phyloP scores from a whole-genome alignment of 352 stramenopile genomes.

The Pythium folliculosum region DNA sequence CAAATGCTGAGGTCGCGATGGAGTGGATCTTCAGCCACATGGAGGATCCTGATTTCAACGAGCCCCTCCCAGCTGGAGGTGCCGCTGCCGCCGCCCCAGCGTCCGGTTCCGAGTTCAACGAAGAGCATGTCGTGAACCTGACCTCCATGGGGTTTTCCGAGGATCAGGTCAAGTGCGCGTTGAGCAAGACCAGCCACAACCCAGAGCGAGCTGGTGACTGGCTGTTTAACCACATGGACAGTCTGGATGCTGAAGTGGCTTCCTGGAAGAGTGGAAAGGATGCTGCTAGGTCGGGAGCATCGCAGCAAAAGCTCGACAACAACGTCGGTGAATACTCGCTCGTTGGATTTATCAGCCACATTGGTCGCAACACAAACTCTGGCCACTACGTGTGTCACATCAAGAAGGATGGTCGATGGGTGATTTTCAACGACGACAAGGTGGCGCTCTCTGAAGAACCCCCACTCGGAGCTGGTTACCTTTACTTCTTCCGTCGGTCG shows the following conservation, averaged over 20 bases:
- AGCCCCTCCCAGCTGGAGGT: constrained; percentile 34
- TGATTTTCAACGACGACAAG: constrained; percentile 99
- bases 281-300: constrained; percentile 12
- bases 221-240: constrained; percentile 98
- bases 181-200: constrained; percentile 91
- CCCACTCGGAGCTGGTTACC: constrained; percentile 93
- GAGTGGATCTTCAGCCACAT: constrained; percentile 99
- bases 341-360: constrained; percentile 98
- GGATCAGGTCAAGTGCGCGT: constrained; percentile 89
- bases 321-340: constrained; percentile 90
- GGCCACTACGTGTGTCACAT: constrained; percentile 99
- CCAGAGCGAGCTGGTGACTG: constrained; percentile 96
- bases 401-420: constrained; percentile 96
- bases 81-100: constrained; percentile 16
- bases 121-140: constrained; percentile 61
- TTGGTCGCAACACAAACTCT: constrained; percentile 97
- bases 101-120: constrained; percentile 77
- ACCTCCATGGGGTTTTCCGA: constrained; percentile 90
- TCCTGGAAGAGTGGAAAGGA: constrained; percentile 59
- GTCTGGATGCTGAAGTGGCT: constrained; percentile 92
- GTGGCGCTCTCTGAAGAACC: constrained; percentile 94
- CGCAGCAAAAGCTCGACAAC: constrained; percentile 61
- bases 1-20: constrained; percentile 93
- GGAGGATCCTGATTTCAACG: constrained; percentile 97
- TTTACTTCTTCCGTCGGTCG: constrained; percentile 93